Conservation (phyloP, 805 yeast genomes). For the Candida dendrica region DNA sequence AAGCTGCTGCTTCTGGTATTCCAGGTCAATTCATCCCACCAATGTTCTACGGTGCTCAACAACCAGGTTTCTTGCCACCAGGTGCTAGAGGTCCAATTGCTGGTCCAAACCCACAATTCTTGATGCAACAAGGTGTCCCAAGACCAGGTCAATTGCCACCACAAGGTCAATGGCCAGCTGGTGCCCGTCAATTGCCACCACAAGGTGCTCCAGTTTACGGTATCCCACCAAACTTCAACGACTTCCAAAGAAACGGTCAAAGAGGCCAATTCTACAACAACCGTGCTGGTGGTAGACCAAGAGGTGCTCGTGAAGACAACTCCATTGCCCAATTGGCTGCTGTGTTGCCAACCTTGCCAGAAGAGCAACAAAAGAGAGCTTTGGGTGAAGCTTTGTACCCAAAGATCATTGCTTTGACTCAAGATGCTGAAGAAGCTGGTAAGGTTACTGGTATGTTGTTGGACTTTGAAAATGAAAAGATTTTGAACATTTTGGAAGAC, state of each 20-base stretch:
- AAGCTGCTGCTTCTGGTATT: conserved; percentile 81
- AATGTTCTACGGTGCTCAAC: conserved; percentile 57
- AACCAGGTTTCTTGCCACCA: conserved; percentile 80
- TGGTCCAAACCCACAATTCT: conserved; percentile 75
- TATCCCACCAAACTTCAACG: conserved; percentile 74
- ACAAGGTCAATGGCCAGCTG: conserved; percentile 55
- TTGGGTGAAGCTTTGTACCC: conserved; percentile 97
- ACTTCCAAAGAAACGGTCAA: conserved; percentile 39
- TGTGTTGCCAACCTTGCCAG: conserved; percentile 57
- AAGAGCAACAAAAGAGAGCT: conserved; percentile 92
- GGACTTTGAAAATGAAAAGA: conserved; percentile 89
- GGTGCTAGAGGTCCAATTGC: conserved; percentile 78
- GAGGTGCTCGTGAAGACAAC: conserved; percentile 27
- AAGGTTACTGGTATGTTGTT: conserved; percentile 98
- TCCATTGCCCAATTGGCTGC: conserved; percentile 46
- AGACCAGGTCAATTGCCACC: conserved; percentile 57
- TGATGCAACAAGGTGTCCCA: conserved; percentile 59
- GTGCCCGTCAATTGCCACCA: conserved; percentile 47
- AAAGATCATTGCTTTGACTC: conserved; percentile 79
- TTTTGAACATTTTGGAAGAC: conserved; percentile 81
- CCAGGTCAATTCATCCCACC: conserved; percentile 86
- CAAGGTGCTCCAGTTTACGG: conserved; percentile 77
- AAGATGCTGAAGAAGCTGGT: conserved; percentile 93
- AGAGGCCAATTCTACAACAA: conserved; percentile 36
- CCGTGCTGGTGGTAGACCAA: conserved; percentile 33